These are phyloP conservation scores for Boechera stricta DNA, from an alignment of 345 rosid species.

Conservation along the genomic window DNA sequence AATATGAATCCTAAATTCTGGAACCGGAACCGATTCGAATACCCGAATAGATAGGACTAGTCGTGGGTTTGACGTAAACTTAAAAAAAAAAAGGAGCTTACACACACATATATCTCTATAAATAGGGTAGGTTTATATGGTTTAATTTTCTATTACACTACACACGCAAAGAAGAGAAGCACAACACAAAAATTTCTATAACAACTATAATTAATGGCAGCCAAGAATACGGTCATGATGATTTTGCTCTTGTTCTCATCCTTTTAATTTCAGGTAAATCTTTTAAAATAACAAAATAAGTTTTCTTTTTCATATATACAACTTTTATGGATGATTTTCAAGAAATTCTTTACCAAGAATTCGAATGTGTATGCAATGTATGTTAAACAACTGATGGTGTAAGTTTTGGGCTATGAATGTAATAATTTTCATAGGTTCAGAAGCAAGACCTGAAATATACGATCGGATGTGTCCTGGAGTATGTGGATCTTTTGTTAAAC, in stretches of 20 bases:
- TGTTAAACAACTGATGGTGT: too few species aligned
- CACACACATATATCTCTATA: background rate
- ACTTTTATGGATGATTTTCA: background rate
- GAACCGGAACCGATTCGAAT: too few species aligned
- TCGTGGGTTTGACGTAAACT: too few species aligned
- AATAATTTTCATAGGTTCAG: background rate
- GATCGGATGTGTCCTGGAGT: background rate
- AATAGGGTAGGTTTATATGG: background rate
- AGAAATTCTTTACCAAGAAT: too few species aligned
- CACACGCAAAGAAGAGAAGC: background rate
- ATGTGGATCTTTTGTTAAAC: constrained; percentile 1
- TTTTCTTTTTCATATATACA: background rate
- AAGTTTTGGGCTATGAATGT: background rate
- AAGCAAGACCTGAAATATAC: background rate
- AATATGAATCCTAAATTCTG: too few species aligned
- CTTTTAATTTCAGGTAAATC: background rate
- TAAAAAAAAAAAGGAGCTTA: too few species aligned
- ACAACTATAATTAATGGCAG: background rate
- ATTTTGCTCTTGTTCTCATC: constrained; percentile 8
- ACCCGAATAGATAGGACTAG: too few species aligned
- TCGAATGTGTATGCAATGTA: too few species aligned
- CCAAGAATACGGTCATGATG: background rate
- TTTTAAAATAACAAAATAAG: background rate
- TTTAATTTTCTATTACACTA: background rate
- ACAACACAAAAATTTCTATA: background rate